Base-by-base conservation (phyloP, 176 grass and related monocot genomes). In the Musa schizocarpa region DNA sequence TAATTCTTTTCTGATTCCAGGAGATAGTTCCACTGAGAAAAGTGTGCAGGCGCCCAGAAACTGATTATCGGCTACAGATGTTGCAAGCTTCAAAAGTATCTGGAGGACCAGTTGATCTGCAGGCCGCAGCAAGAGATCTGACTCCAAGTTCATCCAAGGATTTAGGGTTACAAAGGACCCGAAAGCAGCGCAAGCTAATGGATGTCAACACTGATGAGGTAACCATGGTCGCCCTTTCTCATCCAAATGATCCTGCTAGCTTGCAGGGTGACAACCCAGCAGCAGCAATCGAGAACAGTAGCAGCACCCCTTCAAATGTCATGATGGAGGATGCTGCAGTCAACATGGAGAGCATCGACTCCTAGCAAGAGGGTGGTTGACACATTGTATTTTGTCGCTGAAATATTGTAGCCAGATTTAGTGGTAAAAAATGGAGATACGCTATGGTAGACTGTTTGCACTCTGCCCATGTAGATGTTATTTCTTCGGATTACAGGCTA, bases 21-120 rank as follows among this genome's bases (percentile, higher is more conserved):
- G 96, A 99, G 75, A 99, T 99, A 77, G 96, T 99, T 58, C 96
- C 96, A 82, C 68, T 99, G 69, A 87, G 96, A 81, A 99, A 99
- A 89, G 91, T 99, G n/a, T 99, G 96, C 34, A 89, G 96, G 65
- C 86, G 96, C 17, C 96, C 96, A 72, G 96, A 99, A 87, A 94
- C 96, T 16, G 96, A 99, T 68, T 99, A 92, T 73, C 83, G 96
- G 76, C 78, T 99, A 52, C 96, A 99, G 85, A 87, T 91, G 69
- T 68, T 98, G 69, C 94, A 93, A 82, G 91, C 91, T 9, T 73
- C 86, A 27, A 92, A 87, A 86, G 66, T 76, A 0, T 80, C 80
- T 16, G 87, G 88, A 13, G 87, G 88, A 13, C 17, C 86, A 3
- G 34, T 77, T 50, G 89, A 90, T 76, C 53, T 26, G 53, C 77